Base-by-base conservation (phyloP, 768 basidiomycete genomes). In the Coprinellus micaceus region DNA sequence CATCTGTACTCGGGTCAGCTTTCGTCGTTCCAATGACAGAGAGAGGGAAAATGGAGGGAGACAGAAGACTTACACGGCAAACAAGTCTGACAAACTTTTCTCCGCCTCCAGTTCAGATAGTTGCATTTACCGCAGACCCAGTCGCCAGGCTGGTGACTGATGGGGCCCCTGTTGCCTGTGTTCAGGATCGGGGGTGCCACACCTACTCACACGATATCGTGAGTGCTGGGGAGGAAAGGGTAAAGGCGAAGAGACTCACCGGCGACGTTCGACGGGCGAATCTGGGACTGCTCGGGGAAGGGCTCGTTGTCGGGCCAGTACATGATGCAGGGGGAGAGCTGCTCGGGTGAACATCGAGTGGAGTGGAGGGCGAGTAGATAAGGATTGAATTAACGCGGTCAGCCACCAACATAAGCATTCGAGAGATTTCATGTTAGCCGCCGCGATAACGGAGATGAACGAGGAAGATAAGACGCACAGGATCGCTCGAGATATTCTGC, bases 261-360 rank as follows among this genome's bases (percentile, higher is more conserved):
- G 51, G 74, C 70, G 17, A 86, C 70, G 21, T 66, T 76, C 58
- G 73, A 77, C 0, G 87, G 89, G 2, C 89, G 77, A 56, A 87
- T 88, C 72, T 93, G 91, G 12, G 88, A 83, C 66, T 83, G 85
- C 61, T 89, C 86, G 1, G 91, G 91, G 58, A 90, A 75, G 3
- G 88, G 80, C 66, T 94, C 91, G 62, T 94, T 94, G 68, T 92
- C 91, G 4, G 91, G 91, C 91, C 91, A 94, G 63, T 87, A 93
- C 84, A 93, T 86, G 73, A 91, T 78, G 62, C 91, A 91, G 3
- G 91, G 88, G 26, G 74, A 63, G 48, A 84, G 67, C 19, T 33
- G 33, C 7, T 13, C n/a, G n/a, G n/a, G n/a, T n/a, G n/a, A n/a
- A n/a, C n/a, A n/a, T n/a, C n/a, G n/a, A n/a, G n/a, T n/a, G n/a